Conservation (phyloP, 2,329 filamentous ascomycete species). For the Clonostachys sp. region DNA sequence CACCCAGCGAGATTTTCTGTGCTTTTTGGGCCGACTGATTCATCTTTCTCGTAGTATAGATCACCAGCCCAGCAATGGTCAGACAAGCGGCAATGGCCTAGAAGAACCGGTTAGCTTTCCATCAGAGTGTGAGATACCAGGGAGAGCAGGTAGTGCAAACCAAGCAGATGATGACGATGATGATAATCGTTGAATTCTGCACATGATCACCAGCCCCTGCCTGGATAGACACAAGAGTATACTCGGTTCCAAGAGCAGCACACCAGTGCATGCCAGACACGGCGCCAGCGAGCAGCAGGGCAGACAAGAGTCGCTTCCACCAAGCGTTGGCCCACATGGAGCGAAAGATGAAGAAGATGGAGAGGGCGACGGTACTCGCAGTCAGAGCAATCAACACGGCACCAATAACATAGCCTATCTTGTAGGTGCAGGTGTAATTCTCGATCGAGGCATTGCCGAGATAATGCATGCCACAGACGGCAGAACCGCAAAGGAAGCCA, state of each 20-base stretch:
- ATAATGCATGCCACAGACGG: constrained; percentile 85
- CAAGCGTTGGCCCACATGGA: constrained; percentile 75
- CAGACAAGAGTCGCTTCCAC: constrained; percentile 69
- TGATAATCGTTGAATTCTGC: constrained; percentile 50
- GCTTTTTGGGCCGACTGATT: constrained; percentile 52
- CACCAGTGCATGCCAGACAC: constrained; percentile 90
- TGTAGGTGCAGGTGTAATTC: constrained; percentile 68
- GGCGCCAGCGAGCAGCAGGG: constrained; percentile 63
- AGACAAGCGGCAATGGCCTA: constrained; percentile 59
- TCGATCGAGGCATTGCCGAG: constrained; percentile 75
- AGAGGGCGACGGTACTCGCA: constrained; percentile 65
- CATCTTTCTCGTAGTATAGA: constrained; percentile 47
- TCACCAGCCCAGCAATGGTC: constrained; percentile 49
- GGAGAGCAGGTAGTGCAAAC: constrained; percentile 34
- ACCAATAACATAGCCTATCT: constrained; percentile 55
- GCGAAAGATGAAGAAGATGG: constrained; percentile 73
- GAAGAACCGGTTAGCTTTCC: too few species aligned
- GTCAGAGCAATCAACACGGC: constrained; percentile 68
- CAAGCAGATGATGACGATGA: constrained; percentile 69
- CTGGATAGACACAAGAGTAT: constrained; percentile 46
- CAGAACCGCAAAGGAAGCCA: constrained; percentile 66
- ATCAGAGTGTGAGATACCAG: too few species aligned
- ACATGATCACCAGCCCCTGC: constrained; percentile 32
- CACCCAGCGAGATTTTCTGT: constrained; percentile 54
- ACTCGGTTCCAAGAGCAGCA: constrained; percentile 66